These are phyloP conservation scores for Boletus bicolor DNA, from an alignment of 768 basidiomycete genomes.

Conservation along the genomic window DNA sequence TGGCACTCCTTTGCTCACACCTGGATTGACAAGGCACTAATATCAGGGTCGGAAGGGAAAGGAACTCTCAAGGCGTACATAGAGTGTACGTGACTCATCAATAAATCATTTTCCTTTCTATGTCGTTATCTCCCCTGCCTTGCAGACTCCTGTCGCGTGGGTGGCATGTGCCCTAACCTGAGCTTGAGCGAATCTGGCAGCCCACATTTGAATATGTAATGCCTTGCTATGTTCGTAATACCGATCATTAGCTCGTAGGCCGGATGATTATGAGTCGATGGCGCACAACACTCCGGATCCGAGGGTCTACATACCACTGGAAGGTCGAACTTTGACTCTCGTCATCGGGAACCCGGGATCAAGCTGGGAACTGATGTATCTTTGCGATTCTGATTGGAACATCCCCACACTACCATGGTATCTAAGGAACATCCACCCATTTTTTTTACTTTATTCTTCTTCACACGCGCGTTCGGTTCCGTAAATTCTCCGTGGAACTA, in stretches of 20 bases:
- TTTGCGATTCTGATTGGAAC: not conserved
- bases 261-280: not conserved
- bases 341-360: no score
- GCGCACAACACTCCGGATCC: not conserved
- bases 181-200: not conserved
- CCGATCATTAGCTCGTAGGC: not conserved
- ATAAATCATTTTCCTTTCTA: not conserved
- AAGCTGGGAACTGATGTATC: not conserved
- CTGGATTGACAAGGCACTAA: not conserved
- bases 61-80: not conserved
- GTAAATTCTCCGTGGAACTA: not conserved
- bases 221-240: not conserved
- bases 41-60: not conserved
- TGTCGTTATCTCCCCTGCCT: not conserved
- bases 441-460: not conserved
- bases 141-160: not conserved
- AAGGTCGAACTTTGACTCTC: not conserved
- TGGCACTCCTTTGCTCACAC: not conserved
- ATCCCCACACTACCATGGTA: not conserved
- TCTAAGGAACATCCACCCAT: not conserved
- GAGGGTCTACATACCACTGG: not conserved
- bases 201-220: not conserved
- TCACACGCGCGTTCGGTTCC: conserved; percentile 4
- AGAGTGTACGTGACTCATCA: not conserved
- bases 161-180: not conserved